Evolutionary conservation across 352 stramenopile genomes (phyloP), one percentile per base, ranked within the genome.

Genomic region (Sclerospora graminicola): DNA sequence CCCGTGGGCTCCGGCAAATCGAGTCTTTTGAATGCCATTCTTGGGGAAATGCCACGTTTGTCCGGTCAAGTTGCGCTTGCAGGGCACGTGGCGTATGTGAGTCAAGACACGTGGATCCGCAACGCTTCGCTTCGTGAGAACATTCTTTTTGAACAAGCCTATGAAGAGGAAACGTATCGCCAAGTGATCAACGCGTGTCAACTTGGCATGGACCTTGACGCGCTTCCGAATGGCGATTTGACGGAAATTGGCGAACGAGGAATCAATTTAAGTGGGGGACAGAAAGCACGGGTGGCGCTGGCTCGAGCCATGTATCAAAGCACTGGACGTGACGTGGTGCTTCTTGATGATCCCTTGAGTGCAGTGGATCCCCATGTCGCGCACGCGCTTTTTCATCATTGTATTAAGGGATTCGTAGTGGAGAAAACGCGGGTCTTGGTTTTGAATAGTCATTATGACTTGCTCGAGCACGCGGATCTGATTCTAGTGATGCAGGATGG

Each of bases 291-390:
- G 15, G 73, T 97, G 5, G 69, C 71, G 0, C 64, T 98, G 8
- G 94, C 94, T 5, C 63, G 95, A 5, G 87, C 80, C 0, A 81
- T 98, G 34, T 98, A 98, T 60, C 68, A 45, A 76, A 41, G n/a
- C n/a, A n/a, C 75, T 7, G 51, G 71, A 15, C 73, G 76, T 1
- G 89, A 98, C 49, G 57, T 98, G 14, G 75, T 95, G 47, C 56
- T 98, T 19, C 60, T 99, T 9, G 95, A 98, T 51, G 94, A 98
- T 47, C 80, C 88, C 10, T 49, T 99, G 5, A 88, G 74, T 49
- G 94, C 94, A 11, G 82, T 99, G 4, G 95, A 99, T 48, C 75
- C 82, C 15, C 90, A 98, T 54, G 94, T 98, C 8, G 93, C 83
- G 2, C 82, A 89, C 43, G 77, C 93, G 41, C 60, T 98, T 19